phyloP scores from a whole-genome alignment of 176 grass and related monocot species.

The Musa acuminata region DNA sequence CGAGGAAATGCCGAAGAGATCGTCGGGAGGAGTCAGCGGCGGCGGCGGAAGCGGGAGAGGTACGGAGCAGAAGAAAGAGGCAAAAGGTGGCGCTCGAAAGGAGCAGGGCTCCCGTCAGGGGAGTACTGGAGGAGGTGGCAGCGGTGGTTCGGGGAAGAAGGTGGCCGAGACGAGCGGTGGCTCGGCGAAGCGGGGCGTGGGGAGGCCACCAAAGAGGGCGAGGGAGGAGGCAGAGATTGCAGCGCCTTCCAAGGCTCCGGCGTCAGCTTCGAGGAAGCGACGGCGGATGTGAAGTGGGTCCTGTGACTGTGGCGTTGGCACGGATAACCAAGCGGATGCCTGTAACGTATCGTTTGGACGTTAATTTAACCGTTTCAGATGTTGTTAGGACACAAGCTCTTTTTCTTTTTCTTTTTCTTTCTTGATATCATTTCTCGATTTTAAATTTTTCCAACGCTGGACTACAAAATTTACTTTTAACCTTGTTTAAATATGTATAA shows the following conservation, averaged over 20 bases:
- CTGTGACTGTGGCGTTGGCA: background rate
- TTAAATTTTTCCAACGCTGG: too few relatives aligned
- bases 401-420: too few relatives aligned
- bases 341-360: too few relatives aligned
- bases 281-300: constrained; percentile 12
- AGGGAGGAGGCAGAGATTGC: constrained; percentile 33
- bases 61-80: constrained; percentile 42
- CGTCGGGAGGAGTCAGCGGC: background rate
- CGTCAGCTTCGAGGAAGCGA: constrained; percentile 36
- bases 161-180: background rate
- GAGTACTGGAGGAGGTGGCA: background rate
- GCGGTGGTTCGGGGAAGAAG: constrained; percentile 23
- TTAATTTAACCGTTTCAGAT: too few relatives aligned
- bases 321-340: too few relatives aligned
- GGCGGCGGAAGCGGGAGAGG: background rate
- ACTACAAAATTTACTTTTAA: too few relatives aligned
- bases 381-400: too few relatives aligned
- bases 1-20: constrained; percentile 48
- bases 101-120: constrained; percentile 26
- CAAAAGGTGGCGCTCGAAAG: constrained; percentile 37
- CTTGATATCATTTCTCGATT: too few relatives aligned
- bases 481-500: too few relatives aligned
- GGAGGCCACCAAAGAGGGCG: constrained; percentile 53
- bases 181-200: constrained; percentile 43
- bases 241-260: background rate